phyloP scores from a whole-genome alignment of 306 rosid species.

The Styphnolobium japonicum region DNA sequence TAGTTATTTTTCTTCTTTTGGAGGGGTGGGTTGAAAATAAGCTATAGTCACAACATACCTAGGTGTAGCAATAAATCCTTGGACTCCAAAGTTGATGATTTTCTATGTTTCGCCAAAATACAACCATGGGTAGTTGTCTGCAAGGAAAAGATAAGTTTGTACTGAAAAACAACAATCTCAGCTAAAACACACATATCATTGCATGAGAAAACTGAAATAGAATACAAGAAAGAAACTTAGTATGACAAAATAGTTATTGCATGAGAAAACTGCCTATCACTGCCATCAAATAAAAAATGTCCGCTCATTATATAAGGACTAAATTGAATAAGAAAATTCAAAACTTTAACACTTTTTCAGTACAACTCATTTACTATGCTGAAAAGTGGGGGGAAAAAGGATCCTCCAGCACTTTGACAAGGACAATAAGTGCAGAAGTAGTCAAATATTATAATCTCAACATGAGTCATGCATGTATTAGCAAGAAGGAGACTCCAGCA shows the following conservation, averaged over 20 bases:
- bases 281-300: not conserved
- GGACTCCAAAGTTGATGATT: constrained; percentile 87
- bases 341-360: not conserved
- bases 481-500: not conserved
- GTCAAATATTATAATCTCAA: not conserved
- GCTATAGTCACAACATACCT: constrained; percentile 52
- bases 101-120: constrained; percentile 93
- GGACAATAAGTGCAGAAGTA: not conserved
- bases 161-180: constrained; percentile 6
- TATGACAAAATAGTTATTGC: not conserved
- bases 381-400: not conserved
- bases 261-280: not conserved
- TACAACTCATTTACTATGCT: not conserved
- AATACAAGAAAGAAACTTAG: not conserved
- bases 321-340: not conserved
- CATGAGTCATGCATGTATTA: not conserved
- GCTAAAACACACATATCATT: constrained; percentile 9
- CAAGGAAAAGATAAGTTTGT: constrained; percentile 23
- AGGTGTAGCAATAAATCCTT: constrained; percentile 91
- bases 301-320: not conserved
- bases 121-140: constrained; percentile 89
- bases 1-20: not conserved
- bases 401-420: not conserved
- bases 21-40: constrained; percentile 10
- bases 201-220: constrained; percentile 7